Evolutionary conservation across 2,329 filamentous ascomycete genomes (phyloP).

Genomic region (Trichoderma sp.): DNA sequence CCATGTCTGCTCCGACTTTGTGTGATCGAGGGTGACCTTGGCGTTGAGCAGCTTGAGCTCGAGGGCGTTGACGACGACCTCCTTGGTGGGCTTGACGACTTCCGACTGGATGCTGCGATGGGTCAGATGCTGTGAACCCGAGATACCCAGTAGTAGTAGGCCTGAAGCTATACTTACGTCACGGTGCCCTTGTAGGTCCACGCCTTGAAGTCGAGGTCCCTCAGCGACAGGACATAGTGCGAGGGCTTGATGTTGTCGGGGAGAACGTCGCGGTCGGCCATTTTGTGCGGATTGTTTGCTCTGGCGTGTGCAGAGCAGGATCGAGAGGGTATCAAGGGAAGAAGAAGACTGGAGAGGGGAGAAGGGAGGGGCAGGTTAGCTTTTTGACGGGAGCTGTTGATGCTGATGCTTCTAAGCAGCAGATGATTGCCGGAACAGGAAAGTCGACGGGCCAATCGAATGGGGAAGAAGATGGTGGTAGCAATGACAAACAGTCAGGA

Average conservation of each 20-base stretch:
- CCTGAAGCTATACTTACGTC: conserved; percentile 44
- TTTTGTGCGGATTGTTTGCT: conserved; percentile 43
- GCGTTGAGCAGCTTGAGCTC: conserved; percentile 74
- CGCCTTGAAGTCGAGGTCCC: conserved; percentile 73
- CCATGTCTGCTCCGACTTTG: conserved; percentile 58
- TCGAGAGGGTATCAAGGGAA: conserved; percentile 36
- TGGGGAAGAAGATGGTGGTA: neutral
- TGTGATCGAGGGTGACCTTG: conserved; percentile 62
- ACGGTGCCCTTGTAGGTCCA: conserved; percentile 85
- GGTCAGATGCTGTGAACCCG: neutral
- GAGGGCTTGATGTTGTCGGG: conserved; percentile 71
- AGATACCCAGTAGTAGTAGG: neutral
- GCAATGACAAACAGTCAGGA: neutral
- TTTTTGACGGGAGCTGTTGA: neutral
- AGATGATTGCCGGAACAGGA: neutral
- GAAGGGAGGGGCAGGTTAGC: conserved; percentile 16
- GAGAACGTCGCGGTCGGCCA: conserved; percentile 64
- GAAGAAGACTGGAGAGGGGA: conserved; percentile 31
- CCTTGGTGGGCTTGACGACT: conserved; percentile 69
- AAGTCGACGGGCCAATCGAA: neutral
- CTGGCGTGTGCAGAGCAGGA: conserved; percentile 44
- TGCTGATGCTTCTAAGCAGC: neutral
- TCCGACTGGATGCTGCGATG: conserved; percentile 79
- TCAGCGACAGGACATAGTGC: conserved; percentile 84
- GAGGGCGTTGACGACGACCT: conserved; percentile 82